A percentile compares a stretch with the other conserved stretches of the same genome.
Conservation (phyloP, 345 rosid species). For the Arabidopsis arenosa region DNA sequence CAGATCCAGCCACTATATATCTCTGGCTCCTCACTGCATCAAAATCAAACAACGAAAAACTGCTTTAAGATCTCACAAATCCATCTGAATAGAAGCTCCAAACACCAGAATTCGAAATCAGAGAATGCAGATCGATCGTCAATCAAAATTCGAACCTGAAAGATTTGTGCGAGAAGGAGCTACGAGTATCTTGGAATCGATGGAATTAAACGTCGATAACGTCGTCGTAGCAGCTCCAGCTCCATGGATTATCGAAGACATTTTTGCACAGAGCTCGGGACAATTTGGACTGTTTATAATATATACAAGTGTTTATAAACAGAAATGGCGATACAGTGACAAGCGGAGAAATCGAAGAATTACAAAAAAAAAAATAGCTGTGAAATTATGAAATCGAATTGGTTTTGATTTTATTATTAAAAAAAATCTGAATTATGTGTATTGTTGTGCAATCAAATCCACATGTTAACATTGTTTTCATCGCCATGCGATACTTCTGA, state of each 20-base stretch:
- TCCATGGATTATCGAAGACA: conserved; percentile 73
- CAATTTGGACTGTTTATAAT: neutral
- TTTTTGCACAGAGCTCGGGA: conserved; percentile 41
- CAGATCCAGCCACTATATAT: conserved; percentile 65
- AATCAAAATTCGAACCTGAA: conserved; percentile 48
- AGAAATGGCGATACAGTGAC: conserved; percentile 24
- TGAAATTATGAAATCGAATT: conserved; percentile 1
- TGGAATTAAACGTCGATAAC: conserved; percentile 51
- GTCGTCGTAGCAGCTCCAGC: conserved; percentile 66
- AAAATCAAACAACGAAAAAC: conserved; percentile 11
- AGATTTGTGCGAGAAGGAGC: conserved; percentile 53
- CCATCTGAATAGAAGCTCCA: neutral
- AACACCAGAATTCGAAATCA: neutral
- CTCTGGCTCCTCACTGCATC: conserved; percentile 58
- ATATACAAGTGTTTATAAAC: conserved; percentile 1
- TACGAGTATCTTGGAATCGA: conserved; percentile 56
- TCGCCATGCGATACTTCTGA: conserved; percentile 7
- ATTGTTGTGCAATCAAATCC: conserved; percentile 29
- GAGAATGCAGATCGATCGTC: conserved; percentile 2
- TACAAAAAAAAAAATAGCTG: neutral
- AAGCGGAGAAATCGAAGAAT: conserved; percentile 45
- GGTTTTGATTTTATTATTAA: neutral
- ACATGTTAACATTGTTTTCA: conserved; percentile 37
- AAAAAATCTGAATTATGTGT: neutral
- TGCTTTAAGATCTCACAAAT: neutral